Conservation (phyloP, 306 rosid species). For the Abrus pulchellus region DNA sequence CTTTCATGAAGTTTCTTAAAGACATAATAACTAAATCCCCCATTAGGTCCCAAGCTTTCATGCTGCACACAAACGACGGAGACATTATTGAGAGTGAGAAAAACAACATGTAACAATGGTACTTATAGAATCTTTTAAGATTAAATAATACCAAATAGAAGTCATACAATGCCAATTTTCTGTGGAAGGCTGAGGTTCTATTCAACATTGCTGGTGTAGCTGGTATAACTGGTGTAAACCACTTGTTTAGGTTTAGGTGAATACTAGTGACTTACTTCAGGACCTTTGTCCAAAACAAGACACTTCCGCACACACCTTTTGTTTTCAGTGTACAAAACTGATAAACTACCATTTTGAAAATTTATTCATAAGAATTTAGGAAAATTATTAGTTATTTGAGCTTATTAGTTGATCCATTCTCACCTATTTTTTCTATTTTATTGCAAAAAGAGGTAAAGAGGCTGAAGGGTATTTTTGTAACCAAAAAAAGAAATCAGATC, state of each 20-base stretch:
- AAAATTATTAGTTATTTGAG: too few relatives aligned
- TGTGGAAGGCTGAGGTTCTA: slow-evolving; percentile 33
- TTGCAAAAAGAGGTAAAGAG: too few relatives aligned
- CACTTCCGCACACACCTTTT: not conserved
- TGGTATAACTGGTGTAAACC: not conserved
- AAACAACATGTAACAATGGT: slow-evolving; percentile 15
- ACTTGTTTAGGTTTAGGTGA: slow-evolving; percentile 34
- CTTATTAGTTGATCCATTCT: too few relatives aligned
- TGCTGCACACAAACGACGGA: slow-evolving; percentile 67
- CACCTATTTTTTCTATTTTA: too few relatives aligned
- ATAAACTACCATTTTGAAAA: not conserved
- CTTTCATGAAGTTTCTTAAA: slow-evolving; percentile 75
- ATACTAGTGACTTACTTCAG: slow-evolving; percentile 32
- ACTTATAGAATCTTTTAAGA: slow-evolving; percentile 22
- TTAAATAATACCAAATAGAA: slow-evolving; percentile 26
- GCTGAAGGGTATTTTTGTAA: too few relatives aligned
- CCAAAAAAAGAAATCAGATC: too few relatives aligned
- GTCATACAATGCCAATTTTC: slow-evolving; percentile 13
- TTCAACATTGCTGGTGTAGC: slow-evolving; percentile 8
- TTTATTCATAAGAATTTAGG: too few relatives aligned
- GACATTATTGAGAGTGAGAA: slow-evolving; percentile 39
- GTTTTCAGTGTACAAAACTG: slow-evolving; percentile 13
- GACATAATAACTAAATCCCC: slow-evolving; percentile 89
- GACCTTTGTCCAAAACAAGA: slow-evolving; percentile 9
- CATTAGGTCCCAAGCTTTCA: slow-evolving; percentile 93